Evolutionary conservation across 2,329 filamentous ascomycete species (phyloP).

Genomic region (Penicillium janthinellum): DNA sequence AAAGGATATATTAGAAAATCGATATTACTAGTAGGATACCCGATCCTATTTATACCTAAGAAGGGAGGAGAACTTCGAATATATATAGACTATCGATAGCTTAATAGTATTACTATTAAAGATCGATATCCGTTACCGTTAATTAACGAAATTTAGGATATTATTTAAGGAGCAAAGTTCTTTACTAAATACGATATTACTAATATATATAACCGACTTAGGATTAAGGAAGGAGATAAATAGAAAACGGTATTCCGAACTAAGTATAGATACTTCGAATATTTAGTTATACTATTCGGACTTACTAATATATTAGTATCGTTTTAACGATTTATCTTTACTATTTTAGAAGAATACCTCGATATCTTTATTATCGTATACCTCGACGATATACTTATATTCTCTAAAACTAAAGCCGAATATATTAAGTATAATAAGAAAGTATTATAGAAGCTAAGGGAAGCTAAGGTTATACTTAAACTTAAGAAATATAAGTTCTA

Average conservation of each 20-base stretch:
- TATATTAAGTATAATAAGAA: background rate
- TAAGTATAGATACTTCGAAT: background rate
- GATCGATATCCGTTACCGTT: background rate
- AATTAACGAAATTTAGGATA: background rate
- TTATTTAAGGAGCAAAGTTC: background rate
- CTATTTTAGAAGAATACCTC: background rate
- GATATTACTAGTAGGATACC: background rate
- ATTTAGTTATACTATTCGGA: background rate
- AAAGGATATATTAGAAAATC: background rate
- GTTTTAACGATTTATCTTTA: background rate
- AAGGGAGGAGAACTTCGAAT: background rate
- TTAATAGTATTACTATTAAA: background rate
- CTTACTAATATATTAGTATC: background rate
- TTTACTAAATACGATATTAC: background rate
- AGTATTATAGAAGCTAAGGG: background rate
- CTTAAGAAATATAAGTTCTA: background rate
- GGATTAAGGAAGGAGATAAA: background rate
- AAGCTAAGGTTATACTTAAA: background rate
- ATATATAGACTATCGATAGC: background rate
- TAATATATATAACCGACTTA: background rate
- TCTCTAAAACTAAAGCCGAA: background rate
- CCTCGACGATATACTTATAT: background rate
- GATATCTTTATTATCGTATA: background rate
- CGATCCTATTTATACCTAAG: background rate
- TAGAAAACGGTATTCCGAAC: background rate